phyloP scores from a whole-genome alignment of 2,329 filamentous ascomycete genomes.

The Albophoma yamanashiensis region DNA sequence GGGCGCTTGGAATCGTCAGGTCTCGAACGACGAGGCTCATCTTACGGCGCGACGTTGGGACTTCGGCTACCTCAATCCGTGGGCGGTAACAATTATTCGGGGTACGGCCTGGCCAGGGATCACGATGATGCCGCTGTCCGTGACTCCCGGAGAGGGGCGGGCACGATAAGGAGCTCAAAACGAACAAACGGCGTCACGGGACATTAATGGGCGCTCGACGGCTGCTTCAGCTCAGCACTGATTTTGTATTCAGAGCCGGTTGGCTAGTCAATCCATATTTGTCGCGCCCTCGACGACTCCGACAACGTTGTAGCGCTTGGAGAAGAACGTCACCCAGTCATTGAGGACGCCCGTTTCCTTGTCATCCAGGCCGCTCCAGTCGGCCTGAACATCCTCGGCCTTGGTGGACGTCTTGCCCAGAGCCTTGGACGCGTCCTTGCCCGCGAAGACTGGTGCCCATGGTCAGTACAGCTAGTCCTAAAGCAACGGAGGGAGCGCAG shows the following conservation, averaged over 20 bases:
- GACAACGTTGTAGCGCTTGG: slow-evolving; percentile 89
- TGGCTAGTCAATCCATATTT: slow-evolving; percentile 33
- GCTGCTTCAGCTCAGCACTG: background rate
- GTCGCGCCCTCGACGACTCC: slow-evolving; percentile 54
- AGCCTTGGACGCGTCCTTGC: slow-evolving; percentile 90
- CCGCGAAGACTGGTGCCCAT: slow-evolving; percentile 65
- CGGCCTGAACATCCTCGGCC: slow-evolving; percentile 66
- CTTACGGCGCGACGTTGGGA: no score
- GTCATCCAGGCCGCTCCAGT: slow-evolving; percentile 75
- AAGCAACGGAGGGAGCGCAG: background rate
- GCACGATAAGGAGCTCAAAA: background rate
- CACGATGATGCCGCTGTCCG: no score
- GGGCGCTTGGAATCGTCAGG: background rate
- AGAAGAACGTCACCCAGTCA: slow-evolving; percentile 95
- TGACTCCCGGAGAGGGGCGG: no score
- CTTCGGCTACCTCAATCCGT: no score
- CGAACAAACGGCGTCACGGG: background rate
- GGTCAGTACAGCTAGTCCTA: background rate
- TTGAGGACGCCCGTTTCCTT: slow-evolving; percentile 77
- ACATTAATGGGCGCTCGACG: background rate
- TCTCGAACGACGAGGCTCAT: background rate
- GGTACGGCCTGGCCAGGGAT: background rate
- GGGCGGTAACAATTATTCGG: no score
- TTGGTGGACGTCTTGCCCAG: slow-evolving; percentile 82
- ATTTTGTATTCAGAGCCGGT: background rate